Base-by-base conservation (phyloP, 257 asterid genomes). In the Schizonepeta tenuifolia region DNA sequence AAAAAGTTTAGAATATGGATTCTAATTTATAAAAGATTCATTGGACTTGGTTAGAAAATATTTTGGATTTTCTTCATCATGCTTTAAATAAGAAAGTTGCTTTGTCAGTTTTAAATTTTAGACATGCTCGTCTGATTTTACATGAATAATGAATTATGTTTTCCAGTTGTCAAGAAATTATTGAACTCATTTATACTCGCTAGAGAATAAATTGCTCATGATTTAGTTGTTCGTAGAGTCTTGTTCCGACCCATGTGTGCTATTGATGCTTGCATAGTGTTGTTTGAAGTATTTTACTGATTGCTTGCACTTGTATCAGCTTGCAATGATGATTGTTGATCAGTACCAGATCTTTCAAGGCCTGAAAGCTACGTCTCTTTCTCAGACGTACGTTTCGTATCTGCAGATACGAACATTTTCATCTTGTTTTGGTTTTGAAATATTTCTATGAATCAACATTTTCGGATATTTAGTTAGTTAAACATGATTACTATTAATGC, bases 271-370 rank as follows among this genome's bases (percentile, higher is more conserved):
- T 71, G 54, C 53, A 12, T 80, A 82, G 64, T 44, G 33, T 64
- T 1, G 9, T 67, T 65, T 12, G 0, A 51, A 38, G 57, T 46
- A 62, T 56, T 61, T 47, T 78, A 63, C 87, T 80, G 77, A 83
- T 80, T 73, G 59, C 62, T 68, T 51, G 41, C 73, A 53, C 70
- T 84, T 83, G 76, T 75, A 85, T 83, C 97, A 88, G 97, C 95
- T 86, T 83, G 85, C 92, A 86, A 78, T 88, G 97, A 87, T 82
- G 95, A 88, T 77, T 89, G 75, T 83, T 88, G 92, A 93, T 79
- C 89, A 78, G 68, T 77, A 26, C 75, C 69, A 24, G 61, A 24
- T 33, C 10, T 36, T 36, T 35, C 40, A 35, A 35, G 40, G 40
- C 9, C 40, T 35, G 9, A 35, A 35, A 7, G 33, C 33, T 28